These are phyloP conservation scores for Stagonosporopsis cucurbitacearum DNA, from an alignment of 2,329 filamentous ascomycete genomes.

Conservation along the genomic window DNA sequence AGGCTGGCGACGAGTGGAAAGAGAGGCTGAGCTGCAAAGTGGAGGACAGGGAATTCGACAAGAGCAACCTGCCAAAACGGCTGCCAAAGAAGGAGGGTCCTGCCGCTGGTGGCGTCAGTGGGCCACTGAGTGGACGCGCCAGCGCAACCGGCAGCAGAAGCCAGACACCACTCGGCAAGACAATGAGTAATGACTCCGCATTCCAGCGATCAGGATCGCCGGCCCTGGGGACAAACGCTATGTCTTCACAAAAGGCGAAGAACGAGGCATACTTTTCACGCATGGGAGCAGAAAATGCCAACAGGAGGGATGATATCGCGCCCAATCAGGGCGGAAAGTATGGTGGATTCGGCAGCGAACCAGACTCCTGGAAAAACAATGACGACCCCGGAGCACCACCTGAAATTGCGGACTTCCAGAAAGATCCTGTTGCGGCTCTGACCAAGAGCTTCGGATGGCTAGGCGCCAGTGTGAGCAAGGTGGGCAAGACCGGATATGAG, in stretches of 20 bases:
- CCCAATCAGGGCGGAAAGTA: slow-evolving; percentile 95
- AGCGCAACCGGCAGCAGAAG: slow-evolving; percentile 47
- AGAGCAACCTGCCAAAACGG: slow-evolving; percentile 64
- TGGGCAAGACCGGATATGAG: slow-evolving; percentile 89
- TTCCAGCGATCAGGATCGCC: slow-evolving; percentile 47
- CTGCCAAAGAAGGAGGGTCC: slow-evolving; percentile 43
- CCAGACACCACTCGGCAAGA: slow-evolving; percentile 49
- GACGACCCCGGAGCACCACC: slow-evolving; percentile 60
- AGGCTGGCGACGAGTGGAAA: slow-evolving; percentile 94
- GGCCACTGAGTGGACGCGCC: slow-evolving; percentile 42
- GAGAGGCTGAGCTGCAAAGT: slow-evolving; percentile 86
- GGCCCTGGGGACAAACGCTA: slow-evolving; percentile 47
- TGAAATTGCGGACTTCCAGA: slow-evolving; percentile 85
- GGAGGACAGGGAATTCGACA: slow-evolving; percentile 85
- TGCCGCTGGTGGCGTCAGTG: slow-evolving; percentile 31
- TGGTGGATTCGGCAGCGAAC: slow-evolving; percentile 83
- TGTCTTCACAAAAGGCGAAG: slow-evolving; percentile 59
- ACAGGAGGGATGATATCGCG: slow-evolving; percentile 73
- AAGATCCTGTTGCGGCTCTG: slow-evolving; percentile 85
- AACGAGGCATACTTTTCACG: slow-evolving; percentile 92
- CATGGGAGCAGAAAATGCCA: slow-evolving; percentile 82
- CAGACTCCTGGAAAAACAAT: slow-evolving; percentile 58
- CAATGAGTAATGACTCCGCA: slow-evolving; percentile 39
- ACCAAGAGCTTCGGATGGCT: slow-evolving; percentile 97
- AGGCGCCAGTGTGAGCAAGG: slow-evolving; percentile 83